These are phyloP conservation scores for Lodderomyces parapsilosis DNA, from an alignment of 1,139 yeast species.

Conservation along the genomic window DNA sequence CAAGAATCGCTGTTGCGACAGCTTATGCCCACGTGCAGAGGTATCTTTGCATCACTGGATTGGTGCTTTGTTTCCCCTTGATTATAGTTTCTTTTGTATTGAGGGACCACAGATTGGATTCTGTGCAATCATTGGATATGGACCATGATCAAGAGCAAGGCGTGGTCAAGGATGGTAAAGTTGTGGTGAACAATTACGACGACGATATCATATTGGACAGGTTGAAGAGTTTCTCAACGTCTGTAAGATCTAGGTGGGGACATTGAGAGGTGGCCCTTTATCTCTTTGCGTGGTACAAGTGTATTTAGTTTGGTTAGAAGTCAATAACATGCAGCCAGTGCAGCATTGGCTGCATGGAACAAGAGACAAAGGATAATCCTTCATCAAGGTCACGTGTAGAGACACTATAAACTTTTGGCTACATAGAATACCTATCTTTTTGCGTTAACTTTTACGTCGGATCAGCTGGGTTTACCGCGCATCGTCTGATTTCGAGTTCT, in stretches of 20 bases:
- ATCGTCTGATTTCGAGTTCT: no score
- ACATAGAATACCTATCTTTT: no score
- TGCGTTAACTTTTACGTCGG: no score
- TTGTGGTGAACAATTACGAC: slow-evolving; percentile 42
- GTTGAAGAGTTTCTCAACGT: slow-evolving; percentile 7
- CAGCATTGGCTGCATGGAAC: no score
- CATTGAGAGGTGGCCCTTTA: no score
- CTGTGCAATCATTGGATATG: slow-evolving; percentile 36
- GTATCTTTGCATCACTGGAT: slow-evolving; percentile 55
- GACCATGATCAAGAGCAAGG: slow-evolving; percentile 24
- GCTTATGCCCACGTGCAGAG: slow-evolving; percentile 63
- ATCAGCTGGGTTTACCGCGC: no score
- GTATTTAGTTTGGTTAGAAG: no score
- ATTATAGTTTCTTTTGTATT: slow-evolving; percentile 48
- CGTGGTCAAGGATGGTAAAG: slow-evolving; percentile 31
- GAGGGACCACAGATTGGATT: slow-evolving; percentile 51
- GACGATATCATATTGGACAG: slow-evolving; percentile 22
- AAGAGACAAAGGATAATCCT: no score
- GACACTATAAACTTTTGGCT: no score
- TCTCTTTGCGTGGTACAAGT: no score
- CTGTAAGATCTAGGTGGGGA: neutral
- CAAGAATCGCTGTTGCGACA: slow-evolving; percentile 52
- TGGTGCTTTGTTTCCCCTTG: slow-evolving; percentile 53
- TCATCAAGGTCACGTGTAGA: no score
- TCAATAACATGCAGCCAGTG: no score